Evolutionary conservation across 768 basidiomycete genomes (phyloP), one percentile per base, ranked within the genome.

Genomic region (Lactarius pseudohatsudake): DNA sequence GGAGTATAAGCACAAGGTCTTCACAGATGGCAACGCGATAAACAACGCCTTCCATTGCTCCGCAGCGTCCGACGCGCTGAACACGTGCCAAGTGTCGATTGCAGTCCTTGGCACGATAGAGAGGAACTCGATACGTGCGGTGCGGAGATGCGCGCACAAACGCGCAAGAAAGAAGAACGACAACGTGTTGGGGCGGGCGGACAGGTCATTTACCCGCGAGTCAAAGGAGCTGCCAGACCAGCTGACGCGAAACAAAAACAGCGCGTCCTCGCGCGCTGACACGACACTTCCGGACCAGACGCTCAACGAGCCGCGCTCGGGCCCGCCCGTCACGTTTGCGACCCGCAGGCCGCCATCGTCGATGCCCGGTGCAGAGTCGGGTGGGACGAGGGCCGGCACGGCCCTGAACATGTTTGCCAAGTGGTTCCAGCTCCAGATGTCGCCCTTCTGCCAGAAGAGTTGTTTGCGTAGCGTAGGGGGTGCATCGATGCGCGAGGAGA

Each of bases 381-480:
- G 61, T 30, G 65, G 65, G 30, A 66, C 38, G 38, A 62, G 22
- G 8, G n/a, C 30, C 22, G 41, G 66, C 62, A 67, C 59, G 2
- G 32, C 32, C 1, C 4, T 4, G 30, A 67, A 20, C 30, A 67
- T 18, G 32, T 30, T 5, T 5, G 56, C 4, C 65, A 61, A 66
- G 8, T 61, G 61, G 3, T 53, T 36, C 61, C 65, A 62, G 30
- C 32, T 62, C 20, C 56, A 26, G 4, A 66, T 38, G 1, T 50
- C 41, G 55, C 50, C 58, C 22, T 30, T 34, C 3, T 40, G 66
- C 66, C 66, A 67, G 50, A 62, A 55, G 47, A 67, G 38, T 26
- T 58, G 57, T 28, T 50, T 34, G 50, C 66, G 66, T 20, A 63
- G 61, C 2, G 66, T 67, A 1, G 50, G 13, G 7, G 50, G 62